Conservation (phyloP, 352 stramenopile genomes). For the Blastocystis hominis region DNA sequence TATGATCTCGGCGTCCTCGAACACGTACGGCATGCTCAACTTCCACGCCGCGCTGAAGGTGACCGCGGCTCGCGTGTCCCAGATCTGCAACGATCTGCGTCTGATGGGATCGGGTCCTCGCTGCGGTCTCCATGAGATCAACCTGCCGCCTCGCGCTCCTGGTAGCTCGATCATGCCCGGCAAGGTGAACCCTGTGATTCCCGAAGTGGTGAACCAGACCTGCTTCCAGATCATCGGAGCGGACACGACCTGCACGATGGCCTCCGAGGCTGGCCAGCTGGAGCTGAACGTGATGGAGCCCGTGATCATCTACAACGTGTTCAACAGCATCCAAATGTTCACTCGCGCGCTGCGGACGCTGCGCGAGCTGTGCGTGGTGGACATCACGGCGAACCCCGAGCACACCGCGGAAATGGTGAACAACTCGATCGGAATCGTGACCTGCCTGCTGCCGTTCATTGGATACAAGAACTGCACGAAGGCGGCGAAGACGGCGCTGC, state of each 20-base stretch:
- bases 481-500: slow-evolving; percentile 6
- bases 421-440: slow-evolving; percentile 47
- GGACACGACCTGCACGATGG: slow-evolving; percentile 36
- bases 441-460: not conserved
- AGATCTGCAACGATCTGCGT: too few relatives aligned
- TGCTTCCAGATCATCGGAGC: slow-evolving; percentile 13
- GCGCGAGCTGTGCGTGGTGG: slow-evolving; percentile 1
- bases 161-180: too few relatives aligned
- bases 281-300: too few relatives aligned
- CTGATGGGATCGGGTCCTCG: too few relatives aligned
- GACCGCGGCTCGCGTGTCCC: too few relatives aligned
- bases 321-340: slow-evolving; percentile 6
- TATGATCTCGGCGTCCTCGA: slow-evolving; percentile 5
- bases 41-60: slow-evolving; percentile 25
- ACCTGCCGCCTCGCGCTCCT: too few relatives aligned
- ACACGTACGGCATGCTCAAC: slow-evolving; percentile 35
- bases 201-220: too few relatives aligned
- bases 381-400: slow-evolving; percentile 8
- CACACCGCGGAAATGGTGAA: not conserved
- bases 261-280: slow-evolving; percentile 25
- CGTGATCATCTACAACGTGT: slow-evolving; percentile 26
- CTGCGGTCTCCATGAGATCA: too few relatives aligned
- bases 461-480: slow-evolving; percentile 45
- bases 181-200: too few relatives aligned
- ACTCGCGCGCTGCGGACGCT: slow-evolving; percentile 11